These are phyloP conservation scores for Juncus inflexus DNA, from an alignment of 176 grass and related monocot species.

Conservation along the genomic window DNA sequence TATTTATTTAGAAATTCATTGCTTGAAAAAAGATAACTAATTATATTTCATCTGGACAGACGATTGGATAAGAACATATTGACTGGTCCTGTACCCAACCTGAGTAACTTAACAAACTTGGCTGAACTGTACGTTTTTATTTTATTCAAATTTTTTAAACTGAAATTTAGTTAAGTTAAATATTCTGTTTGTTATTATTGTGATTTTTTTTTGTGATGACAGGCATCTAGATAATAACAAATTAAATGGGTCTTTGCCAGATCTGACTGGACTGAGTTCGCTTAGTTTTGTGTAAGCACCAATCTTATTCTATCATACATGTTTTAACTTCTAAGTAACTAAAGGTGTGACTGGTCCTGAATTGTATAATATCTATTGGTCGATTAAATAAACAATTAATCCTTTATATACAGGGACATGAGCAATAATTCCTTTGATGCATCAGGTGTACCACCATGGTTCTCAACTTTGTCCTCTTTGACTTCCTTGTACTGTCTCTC, in stretches of 20 bases:
- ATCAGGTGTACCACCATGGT: constrained; percentile 64
- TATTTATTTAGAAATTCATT: not conserved
- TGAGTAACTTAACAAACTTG: constrained; percentile 59
- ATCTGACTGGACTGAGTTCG: constrained; percentile 55
- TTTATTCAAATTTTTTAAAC: too few species aligned
- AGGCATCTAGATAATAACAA: constrained; percentile 65
- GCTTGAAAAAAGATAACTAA: constrained; percentile 1
- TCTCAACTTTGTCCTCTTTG: constrained; percentile 50
- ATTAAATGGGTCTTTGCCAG: constrained; percentile 59
- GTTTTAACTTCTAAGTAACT: too few species aligned
- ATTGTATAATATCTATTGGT: too few species aligned
- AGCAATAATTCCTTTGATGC: constrained; percentile 72
- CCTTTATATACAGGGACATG: constrained; percentile 57
- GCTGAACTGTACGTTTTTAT: constrained; percentile 62
- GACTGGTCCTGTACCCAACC: constrained; percentile 57
- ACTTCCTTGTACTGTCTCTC: constrained; percentile 53
- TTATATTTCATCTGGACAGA: constrained; percentile 19
- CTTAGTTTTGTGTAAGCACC: constrained; percentile 81
- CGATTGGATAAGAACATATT: constrained; percentile 65
- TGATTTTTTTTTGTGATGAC: constrained; percentile 18
- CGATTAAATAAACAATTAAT: too few species aligned
- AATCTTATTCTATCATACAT: not conserved
- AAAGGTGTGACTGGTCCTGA: too few species aligned
- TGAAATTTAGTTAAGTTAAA: too few species aligned
- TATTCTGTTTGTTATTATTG: constrained; percentile 18